phyloP scores from a whole-genome alignment of 805 yeast species.

The Kockiozyma suomiensis region DNA sequence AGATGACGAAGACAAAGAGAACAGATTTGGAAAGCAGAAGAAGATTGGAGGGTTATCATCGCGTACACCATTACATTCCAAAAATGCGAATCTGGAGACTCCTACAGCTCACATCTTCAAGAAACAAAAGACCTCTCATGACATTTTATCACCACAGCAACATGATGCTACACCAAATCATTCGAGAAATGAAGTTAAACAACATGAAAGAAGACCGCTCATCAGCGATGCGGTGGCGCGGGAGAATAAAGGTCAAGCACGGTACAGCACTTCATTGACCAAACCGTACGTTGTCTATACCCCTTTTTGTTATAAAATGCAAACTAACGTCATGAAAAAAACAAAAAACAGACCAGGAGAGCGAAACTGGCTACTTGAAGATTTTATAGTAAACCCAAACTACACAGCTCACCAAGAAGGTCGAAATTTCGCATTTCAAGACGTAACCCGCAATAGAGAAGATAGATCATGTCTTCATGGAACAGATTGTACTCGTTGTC shows the following conservation, averaged over 20 bases:
- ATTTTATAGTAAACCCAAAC: conserved; percentile 46
- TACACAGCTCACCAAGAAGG: conserved; percentile 36
- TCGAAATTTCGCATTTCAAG: conserved; percentile 42
- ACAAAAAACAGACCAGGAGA: conserved; percentile 16
- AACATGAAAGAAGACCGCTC: conserved; percentile 6
- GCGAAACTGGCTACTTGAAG: conserved; percentile 46
- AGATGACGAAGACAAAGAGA: too few relatives aligned
- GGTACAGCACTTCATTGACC: conserved; percentile 22
- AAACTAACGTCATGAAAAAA: too few relatives aligned
- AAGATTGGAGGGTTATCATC: too few relatives aligned
- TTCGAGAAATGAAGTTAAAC: background rate
- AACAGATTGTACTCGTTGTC: conserved; percentile 43
- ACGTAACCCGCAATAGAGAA: conserved; percentile 43
- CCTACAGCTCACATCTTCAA: too few relatives aligned
- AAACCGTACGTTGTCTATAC: conserved; percentile 22
- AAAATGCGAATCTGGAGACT: too few relatives aligned
- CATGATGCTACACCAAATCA: background rate
- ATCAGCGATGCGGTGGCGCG: conserved; percentile 30
- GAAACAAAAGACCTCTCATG: too few relatives aligned
- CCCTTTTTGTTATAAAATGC: too few relatives aligned
- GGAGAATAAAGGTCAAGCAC: conserved; percentile 27
- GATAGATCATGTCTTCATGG: conserved; percentile 45
- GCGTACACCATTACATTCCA: too few relatives aligned
- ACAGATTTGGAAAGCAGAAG: too few relatives aligned
- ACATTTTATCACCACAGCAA: background rate